Conservation (phyloP, 768 basidiomycete genomes). For the Russula sp. region DNA sequence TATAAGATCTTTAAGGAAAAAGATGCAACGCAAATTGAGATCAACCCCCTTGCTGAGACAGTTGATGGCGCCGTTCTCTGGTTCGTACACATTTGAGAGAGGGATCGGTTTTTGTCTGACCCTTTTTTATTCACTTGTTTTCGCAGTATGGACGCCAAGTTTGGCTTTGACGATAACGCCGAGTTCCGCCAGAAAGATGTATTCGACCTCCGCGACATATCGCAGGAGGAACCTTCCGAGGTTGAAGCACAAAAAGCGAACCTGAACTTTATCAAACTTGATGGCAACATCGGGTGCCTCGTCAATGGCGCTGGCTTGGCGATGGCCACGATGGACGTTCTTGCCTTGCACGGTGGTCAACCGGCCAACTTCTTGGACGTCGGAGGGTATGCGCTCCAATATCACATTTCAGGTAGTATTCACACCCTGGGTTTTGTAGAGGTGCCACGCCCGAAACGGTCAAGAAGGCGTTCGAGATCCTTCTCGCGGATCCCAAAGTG, state of each 20-base stretch:
- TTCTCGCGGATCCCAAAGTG: conserved; percentile 85
- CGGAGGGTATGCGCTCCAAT: conserved; percentile 63
- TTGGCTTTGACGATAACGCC: conserved; percentile 99
- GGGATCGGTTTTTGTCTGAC: conserved; percentile 16
- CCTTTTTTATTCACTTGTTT: background rate
- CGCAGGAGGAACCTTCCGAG: conserved; percentile 96
- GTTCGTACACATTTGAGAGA: conserved; percentile 45
- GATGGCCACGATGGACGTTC: conserved; percentile 99
- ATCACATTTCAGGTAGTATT: conserved; percentile 16
- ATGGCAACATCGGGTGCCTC: conserved; percentile 94
- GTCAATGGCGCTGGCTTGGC: conserved; percentile 98
- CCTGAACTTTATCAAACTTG: conserved; percentile 98
- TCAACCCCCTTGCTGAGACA: conserved; percentile 95
- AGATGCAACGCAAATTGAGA: conserved; percentile 99
- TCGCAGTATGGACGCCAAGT: conserved; percentile 97
- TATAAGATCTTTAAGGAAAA: conserved; percentile 98
- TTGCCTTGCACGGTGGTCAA: conserved; percentile 91
- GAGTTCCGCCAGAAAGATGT: conserved; percentile 95
- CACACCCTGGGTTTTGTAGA: conserved; percentile 40
- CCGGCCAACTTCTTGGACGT: conserved; percentile 99
- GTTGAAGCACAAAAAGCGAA: conserved; percentile 96
- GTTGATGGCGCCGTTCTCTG: conserved; percentile 90
- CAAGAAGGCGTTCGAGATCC: conserved; percentile 98
- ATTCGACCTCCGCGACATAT: conserved; percentile 83
- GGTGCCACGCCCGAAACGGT: conserved; percentile 99